These are phyloP conservation scores for Mycena venus DNA, from an alignment of 768 basidiomycete genomes.

Conservation along the genomic window DNA sequence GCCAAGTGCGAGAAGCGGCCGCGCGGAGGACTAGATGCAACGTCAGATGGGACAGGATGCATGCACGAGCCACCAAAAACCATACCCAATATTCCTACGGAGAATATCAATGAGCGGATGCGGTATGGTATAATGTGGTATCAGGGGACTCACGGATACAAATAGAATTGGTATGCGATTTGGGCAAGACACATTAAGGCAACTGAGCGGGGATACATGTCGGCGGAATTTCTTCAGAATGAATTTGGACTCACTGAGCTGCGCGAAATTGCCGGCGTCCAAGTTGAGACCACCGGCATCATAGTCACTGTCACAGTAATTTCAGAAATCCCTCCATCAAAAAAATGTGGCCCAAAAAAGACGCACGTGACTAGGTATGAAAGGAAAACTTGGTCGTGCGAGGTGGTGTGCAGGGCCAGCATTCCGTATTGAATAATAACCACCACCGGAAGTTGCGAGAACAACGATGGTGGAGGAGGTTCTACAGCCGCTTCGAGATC, in stretches of 20 bases:
- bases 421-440: constrained; percentile 94
- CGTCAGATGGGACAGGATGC: constrained; percentile 12
- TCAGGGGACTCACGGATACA: constrained; percentile 81
- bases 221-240: background rate
- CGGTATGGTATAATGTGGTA: background rate
- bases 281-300: constrained; percentile 91
- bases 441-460: constrained; percentile 82
- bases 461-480: constrained; percentile 70
- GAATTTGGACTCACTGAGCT: constrained; percentile 73
- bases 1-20: constrained; percentile 87
- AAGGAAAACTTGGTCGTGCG: constrained; percentile 92
- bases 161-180: constrained; percentile 91
- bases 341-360: background rate
- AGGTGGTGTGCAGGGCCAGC: constrained; percentile 89
- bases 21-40: constrained; percentile 72
- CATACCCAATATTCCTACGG: constrained; percentile 74
- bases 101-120: constrained; percentile 3
- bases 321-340: background rate
- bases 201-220: constrained; percentile 57
- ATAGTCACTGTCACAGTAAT: constrained; percentile 69
- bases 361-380: constrained; percentile 92
- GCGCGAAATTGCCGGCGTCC: constrained; percentile 92
- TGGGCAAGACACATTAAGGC: constrained; percentile 96
- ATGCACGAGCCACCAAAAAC: constrained; percentile 18
- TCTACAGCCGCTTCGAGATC: constrained; percentile 60